Conservation (phyloP, 2,329 filamentous ascomycete species). For the Claviceps monticola region DNA sequence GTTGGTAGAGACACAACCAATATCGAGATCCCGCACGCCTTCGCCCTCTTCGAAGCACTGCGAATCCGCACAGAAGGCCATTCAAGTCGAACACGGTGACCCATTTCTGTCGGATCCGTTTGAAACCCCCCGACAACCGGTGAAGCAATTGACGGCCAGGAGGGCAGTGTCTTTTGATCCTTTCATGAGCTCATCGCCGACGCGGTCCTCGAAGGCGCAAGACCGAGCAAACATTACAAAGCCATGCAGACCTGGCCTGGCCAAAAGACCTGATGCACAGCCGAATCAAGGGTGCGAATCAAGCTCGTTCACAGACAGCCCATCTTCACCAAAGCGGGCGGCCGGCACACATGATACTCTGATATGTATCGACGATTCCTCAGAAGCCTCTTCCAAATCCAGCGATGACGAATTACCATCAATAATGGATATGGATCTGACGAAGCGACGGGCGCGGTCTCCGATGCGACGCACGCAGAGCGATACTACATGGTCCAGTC, state of each 20-base stretch:
- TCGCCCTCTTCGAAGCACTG: neutral
- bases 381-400: slow-evolving; percentile 17
- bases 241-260: neutral
- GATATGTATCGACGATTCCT: slow-evolving; percentile 23
- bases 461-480: slow-evolving; percentile 19
- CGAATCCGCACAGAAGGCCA: neutral
- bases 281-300: neutral
- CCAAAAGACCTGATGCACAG: neutral
- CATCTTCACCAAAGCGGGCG: neutral
- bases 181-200: slow-evolving; percentile 7
- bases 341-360: slow-evolving; percentile 6
- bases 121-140: slow-evolving; percentile 17
- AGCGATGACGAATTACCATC: slow-evolving; percentile 40
- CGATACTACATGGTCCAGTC: slow-evolving; percentile 12
- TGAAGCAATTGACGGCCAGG: neutral
- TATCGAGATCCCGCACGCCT: neutral
- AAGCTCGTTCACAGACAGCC: neutral
- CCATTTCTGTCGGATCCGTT: slow-evolving; percentile 19
- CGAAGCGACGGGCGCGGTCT: slow-evolving; percentile 9
- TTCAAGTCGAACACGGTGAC: neutral
- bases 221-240: neutral
- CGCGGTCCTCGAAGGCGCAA: neutral
- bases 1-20: slow-evolving; percentile 9
- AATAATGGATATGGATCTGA: slow-evolving; percentile 25
- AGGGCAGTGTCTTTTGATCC: slow-evolving; percentile 9